A percentile compares a stretch with the other conserved stretches of the same genome.
phyloP scores from a whole-genome alignment of 768 basidiomycete genomes.

The Fibroporia radiculosa region DNA sequence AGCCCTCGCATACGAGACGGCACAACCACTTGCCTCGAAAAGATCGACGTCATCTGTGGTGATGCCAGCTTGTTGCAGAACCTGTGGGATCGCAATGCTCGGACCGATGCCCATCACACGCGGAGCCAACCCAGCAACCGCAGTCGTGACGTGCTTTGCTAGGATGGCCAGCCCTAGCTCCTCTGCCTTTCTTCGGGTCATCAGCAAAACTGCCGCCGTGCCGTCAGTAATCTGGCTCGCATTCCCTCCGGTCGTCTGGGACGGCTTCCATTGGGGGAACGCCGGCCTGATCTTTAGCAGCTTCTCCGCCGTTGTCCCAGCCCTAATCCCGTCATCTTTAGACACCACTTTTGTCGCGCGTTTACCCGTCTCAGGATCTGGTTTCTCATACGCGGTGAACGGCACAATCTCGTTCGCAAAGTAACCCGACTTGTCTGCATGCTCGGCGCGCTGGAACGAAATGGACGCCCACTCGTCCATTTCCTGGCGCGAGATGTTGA shows the following conservation, averaged over 20 bases:
- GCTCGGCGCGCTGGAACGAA: slow-evolving; percentile 76
- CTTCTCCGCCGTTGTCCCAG: slow-evolving; percentile 60
- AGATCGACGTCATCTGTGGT: slow-evolving; percentile 65
- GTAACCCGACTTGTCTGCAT: slow-evolving; percentile 57
- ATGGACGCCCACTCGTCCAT: slow-evolving; percentile 70
- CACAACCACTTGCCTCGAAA: slow-evolving; percentile 51
- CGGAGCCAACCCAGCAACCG: slow-evolving; percentile 66
- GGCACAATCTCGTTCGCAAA: slow-evolving; percentile 71
- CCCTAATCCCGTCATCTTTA: slow-evolving; percentile 74
- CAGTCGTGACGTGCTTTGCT: slow-evolving; percentile 73
- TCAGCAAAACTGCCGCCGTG: slow-evolving; percentile 72
- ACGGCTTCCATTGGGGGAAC: slow-evolving; percentile 77
- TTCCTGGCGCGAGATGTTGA: slow-evolving; percentile 59
- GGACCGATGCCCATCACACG: slow-evolving; percentile 90
- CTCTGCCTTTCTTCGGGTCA: slow-evolving; percentile 75
- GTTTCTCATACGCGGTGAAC: slow-evolving; percentile 53
- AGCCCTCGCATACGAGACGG: background rate
- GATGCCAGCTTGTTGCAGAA: slow-evolving; percentile 59
- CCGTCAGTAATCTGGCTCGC: slow-evolving; percentile 84
- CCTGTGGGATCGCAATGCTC: slow-evolving; percentile 73
- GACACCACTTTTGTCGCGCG: slow-evolving; percentile 46
- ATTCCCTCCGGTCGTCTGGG: slow-evolving; percentile 76
- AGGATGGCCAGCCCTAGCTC: slow-evolving; percentile 63
- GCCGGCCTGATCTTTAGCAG: slow-evolving; percentile 62
- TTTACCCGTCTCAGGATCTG: slow-evolving; percentile 44